Base-by-base conservation (phyloP, 345 rosid species). In the Tarenaya hassleriana region DNA sequence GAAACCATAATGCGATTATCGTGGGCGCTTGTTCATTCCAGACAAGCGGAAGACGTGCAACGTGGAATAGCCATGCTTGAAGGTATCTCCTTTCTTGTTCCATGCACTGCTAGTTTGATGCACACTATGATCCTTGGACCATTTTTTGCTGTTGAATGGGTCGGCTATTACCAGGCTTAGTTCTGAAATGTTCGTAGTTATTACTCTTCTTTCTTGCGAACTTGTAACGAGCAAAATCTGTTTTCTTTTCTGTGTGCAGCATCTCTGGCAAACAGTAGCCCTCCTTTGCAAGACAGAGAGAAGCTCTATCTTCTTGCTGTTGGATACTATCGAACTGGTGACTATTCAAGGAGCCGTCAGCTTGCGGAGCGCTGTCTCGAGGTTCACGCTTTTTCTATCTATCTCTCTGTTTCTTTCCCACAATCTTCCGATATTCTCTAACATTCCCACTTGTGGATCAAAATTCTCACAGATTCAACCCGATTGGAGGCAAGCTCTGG, bases 21-120 rank as follows among this genome's bases (percentile, higher is more conserved):
- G 0, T 88, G 96, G 96, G 85, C 90, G 16, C 94, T 88, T 43
- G 94, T 82, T 67, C 96, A 88, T 69, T 88, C 96, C 5, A 70
- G 67, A 52, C 77, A 77, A 53, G 16, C 68, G 1, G 96, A 83
- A 63, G 87, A 87, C 50, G 82, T 81, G 35, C 94, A 83, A 61
- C 89, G 94, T 4, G 96, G 94, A 42, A 79, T 79, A 21, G 94
- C 80, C 37, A 77, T 87, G 96, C 83, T 87, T 66, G 88, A 88
- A 73, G 78, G 90, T 86, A 54, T 12, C 3, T 7, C 17, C 3
- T 16, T 42, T 42, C 17, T 42, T 18, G 2, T 42, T 14, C 14
- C 15, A 42, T 42, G 11, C 0, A 24, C 55, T 47, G 33, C 40
- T 20, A 55, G 7, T 21, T 32, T 56, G 3, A 14, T 41, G 34